Evolutionary conservation across 2,329 filamentous ascomycete species (phyloP), one percentile per base, ranked within the genome.

Genomic region (Diatrype stigma): DNA sequence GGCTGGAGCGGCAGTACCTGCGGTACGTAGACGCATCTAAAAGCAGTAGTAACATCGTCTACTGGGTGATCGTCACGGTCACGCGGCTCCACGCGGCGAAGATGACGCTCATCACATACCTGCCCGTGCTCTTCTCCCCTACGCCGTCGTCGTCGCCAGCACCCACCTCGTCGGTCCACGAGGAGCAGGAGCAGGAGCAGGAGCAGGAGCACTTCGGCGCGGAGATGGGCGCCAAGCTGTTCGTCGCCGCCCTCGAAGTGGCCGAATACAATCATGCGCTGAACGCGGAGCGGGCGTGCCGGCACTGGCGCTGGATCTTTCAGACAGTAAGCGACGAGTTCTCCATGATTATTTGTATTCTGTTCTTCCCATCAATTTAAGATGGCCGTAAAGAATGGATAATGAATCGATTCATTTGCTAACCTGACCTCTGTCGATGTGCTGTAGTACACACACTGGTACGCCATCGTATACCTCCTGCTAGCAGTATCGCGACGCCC

Each of bases 101-200:
- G 68, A 83, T 91, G 74, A 89, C 85, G 72, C 76, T 94, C 34
- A 79, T 91, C 53, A 79, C 90, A 2, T 88, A 93, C 61, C 85
- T 93, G 59, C 87, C 88, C 0, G 78, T 86, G 60, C 82, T 87
- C 30, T 80, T 84, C 47, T 76, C 78, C 32, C 79, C 82, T 23
- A 75, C 77, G 10, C 76, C 75, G n/a, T 30, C 26, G 26, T 10
- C 26, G 26, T 30, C 26, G 26, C 26, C 26, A 10, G 26, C 26
- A 10, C n/a, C n/a, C n/a, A n/a, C n/a, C n/a, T n/a, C n/a, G n/a
- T n/a, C n/a, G n/a, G n/a, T 5, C 26, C 10, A 5, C 26, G 26
- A 30, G 26, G 26, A 30, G 10, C 26, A 30, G 10, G 10, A 30
- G 5, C 26, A 30, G 26, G 34, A 37, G 16, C 12, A 37, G n/a